Evolutionary conservation across 805 yeast genomes (phyloP), one percentile per base, ranked within the genome.

Genomic region (Lipomyces orientalis): DNA sequence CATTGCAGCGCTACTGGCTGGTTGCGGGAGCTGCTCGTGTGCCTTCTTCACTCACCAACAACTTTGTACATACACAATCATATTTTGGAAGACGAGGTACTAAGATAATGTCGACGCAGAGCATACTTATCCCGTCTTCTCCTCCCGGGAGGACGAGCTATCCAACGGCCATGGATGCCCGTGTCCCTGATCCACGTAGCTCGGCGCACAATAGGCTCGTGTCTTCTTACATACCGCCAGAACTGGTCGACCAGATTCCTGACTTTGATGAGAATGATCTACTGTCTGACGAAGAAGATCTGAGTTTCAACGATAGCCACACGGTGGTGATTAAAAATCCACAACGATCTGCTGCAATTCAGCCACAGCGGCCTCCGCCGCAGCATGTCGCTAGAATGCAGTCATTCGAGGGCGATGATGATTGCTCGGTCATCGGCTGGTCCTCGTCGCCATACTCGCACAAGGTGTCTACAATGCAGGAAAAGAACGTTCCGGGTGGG

Each of bases 221-320:
- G n/a, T 22, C 33, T 33, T 52, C 55, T 33, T 22, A 52, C 10
- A 56, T 19, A 29, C 33, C 35, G 4, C 16, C 46, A 4, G 59
- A 56, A 5, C 12, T 56, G 39, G 29, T 56, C 22, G 59, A 35
- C 35, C 39, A 14, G 22, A n/a, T 43, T n/a, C 49, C 49, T 22
- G 63, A 52, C 3, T n/a, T 52, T 31, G 49, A 61, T 31, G 58
- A 54, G 43, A 31, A 61, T 33, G 64, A 61, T 14, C 16, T 43
- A 43, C 10, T 43, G 49, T 43, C 49, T 43, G 49, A 43, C 49
- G 49, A 43, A 22, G 49, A 43, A 16, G 49, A 43, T 9, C 49
- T 43, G 22, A 43, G 49, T 22, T 43, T 43, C 22, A n/a, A n/a
- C n/a, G 49, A 19, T 8, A 43, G 49, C 22, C 49, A 43, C 9